Evolutionary conservation across 2,329 filamentous ascomycete species (phyloP), one percentile per base, ranked within the genome.

Genomic region (Exophiala alcalophila): DNA sequence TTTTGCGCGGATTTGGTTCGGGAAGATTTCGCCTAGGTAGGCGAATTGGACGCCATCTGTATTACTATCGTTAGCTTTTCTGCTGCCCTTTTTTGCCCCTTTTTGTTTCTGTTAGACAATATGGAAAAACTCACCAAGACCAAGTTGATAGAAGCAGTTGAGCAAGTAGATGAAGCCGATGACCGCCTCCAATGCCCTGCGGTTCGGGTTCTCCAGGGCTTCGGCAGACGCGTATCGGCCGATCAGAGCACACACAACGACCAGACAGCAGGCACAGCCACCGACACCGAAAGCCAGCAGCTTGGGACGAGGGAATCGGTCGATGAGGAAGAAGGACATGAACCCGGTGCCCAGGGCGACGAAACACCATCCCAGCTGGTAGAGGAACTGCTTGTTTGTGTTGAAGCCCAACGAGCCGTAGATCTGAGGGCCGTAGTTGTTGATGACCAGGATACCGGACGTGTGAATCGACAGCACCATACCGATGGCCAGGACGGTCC

Each of bases 341-440:
- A 42, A 16, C 4, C 42, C 42, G 9, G 30, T 46, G 9, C 31
- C 31, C 5, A 48, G 30, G 5, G 50, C 44, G 9, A 50, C 31
- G 18, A 31, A 23, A 23, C 36, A 41, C 47, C 47, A 53, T 10
- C 47, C 50, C 2, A 44, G 27, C n/a, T 47, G 43, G 34, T 39
- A 53, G 16, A 50, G 14, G 2, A 53, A 19, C 32, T 53, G 50
- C 15, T 47, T 46, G 38, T 44, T 40, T 1, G 64, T 68, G 3
- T 61, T 57, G 32, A 75, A 67, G 4, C 70, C 71, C 0, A 74
- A 63, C 1, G 66, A 61, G 7, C 57, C 55, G 50, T 73, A 74
- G 26, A 74, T 66, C 0, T 64, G 61, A 0, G 67, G 61, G 3
- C 66, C 65, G 32, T 71, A 71, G 49, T 21, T 21, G 9, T 29